Evolutionary conservation across 2,329 filamentous ascomycete genomes (phyloP).

Genomic region (Aspergillus tamarii): DNA sequence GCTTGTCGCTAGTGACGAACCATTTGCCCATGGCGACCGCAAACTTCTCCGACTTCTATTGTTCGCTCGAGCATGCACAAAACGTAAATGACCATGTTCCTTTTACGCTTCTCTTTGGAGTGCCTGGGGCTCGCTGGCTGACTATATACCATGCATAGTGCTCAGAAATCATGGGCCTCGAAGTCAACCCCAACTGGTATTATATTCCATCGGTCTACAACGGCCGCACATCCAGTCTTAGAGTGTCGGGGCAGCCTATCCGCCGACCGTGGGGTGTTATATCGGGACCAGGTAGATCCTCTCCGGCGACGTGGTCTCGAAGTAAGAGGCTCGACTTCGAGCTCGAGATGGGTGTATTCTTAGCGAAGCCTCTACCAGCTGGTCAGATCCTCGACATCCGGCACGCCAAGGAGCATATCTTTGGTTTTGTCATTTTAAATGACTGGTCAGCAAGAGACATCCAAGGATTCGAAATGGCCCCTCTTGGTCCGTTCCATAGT

Average conservation of each 20-base stretch:
- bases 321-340: slow-evolving; percentile 52
- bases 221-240: background rate
- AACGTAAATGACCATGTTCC: background rate
- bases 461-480: slow-evolving; percentile 61
- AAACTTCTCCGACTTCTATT: background rate
- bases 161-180: background rate
- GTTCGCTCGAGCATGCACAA: background rate
- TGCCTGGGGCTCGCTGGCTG: background rate
- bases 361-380: slow-evolving; percentile 46
- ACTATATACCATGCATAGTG: background rate
- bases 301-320: slow-evolving; percentile 36
- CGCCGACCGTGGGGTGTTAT: background rate
- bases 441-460: slow-evolving; percentile 66
- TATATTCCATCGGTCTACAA: background rate
- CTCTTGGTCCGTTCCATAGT: slow-evolving; percentile 62
- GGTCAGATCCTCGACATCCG: background rate
- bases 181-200: background rate
- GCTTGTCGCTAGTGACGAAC: background rate
- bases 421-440: slow-evolving; percentile 65
- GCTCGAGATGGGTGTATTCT: slow-evolving; percentile 52
- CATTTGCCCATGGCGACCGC: background rate
- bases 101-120: background rate
- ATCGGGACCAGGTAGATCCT: background rate
- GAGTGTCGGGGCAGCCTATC: background rate
- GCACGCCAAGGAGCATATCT: background rate